Conservation (phyloP, 345 rosid species). For the Zanthoxylum bungeanum region DNA sequence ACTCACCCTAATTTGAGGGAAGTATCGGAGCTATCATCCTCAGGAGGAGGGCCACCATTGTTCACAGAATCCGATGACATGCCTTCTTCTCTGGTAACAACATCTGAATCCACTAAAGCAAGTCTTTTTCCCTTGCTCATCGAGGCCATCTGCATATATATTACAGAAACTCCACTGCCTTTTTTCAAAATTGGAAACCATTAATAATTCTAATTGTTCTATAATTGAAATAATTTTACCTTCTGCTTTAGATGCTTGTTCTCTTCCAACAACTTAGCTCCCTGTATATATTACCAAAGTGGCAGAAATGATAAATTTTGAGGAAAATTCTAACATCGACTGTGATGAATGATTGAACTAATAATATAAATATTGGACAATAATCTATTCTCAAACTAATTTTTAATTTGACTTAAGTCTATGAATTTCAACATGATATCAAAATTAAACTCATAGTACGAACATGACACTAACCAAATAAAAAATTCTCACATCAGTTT, state of each 20-base stretch:
- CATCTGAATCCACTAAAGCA: slow-evolving; percentile 24
- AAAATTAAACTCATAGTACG: no score
- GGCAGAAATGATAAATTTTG: background rate
- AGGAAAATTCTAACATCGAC: no score
- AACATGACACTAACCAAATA: no score
- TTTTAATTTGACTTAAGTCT: no score
- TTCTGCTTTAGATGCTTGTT: slow-evolving; percentile 48
- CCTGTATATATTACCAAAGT: slow-evolving; percentile 33
- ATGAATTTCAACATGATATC: no score
- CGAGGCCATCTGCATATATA: slow-evolving; percentile 30
- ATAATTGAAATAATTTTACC: slow-evolving; percentile 20
- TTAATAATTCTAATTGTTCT: background rate
- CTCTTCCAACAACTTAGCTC: slow-evolving; percentile 49
- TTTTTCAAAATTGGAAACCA: background rate
- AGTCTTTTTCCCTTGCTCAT: slow-evolving; percentile 32
- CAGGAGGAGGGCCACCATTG: slow-evolving; percentile 52
- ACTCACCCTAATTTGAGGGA: slow-evolving; percentile 55
- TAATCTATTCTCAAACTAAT: no score
- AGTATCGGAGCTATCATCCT: slow-evolving; percentile 55
- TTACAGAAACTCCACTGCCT: background rate
- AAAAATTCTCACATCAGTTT: no score
- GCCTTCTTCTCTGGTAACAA: slow-evolving; percentile 49
- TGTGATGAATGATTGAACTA: no score
- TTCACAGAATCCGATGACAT: slow-evolving; percentile 56
- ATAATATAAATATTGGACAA: no score